Evolutionary conservation across 2,329 filamentous ascomycete species (phyloP).

Genomic region (Saccharata proteae): DNA sequence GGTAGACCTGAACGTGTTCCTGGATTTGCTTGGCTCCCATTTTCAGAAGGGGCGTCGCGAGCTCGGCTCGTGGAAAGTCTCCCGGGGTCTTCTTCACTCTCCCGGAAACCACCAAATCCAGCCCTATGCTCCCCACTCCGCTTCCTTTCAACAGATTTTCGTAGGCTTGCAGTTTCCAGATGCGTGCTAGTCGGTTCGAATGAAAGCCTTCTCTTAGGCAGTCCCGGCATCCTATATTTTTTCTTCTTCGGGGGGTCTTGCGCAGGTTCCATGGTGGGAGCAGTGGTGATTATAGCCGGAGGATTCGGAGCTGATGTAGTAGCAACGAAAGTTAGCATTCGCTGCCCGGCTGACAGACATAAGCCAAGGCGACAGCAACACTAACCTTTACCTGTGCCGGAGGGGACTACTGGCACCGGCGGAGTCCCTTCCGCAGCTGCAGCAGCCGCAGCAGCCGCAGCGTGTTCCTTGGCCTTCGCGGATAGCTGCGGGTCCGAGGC

Average conservation of each 20-base stretch:
- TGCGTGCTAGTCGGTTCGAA: slow-evolving; percentile 18
- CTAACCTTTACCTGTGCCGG: too few relatives aligned
- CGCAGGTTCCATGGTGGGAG: slow-evolving; percentile 51
- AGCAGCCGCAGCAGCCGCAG: slow-evolving; percentile 30
- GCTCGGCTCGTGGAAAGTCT: slow-evolving; percentile 49
- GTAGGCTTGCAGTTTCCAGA: too few relatives aligned
- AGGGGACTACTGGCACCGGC: slow-evolving; percentile 30
- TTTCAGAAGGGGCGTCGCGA: slow-evolving; percentile 40
- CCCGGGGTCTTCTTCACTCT: slow-evolving; percentile 27
- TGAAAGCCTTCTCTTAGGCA: slow-evolving; percentile 22
- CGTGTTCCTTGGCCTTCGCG: slow-evolving; percentile 58
- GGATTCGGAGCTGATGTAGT: too few relatives aligned
- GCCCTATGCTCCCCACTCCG: background rate
- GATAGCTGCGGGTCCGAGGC: slow-evolving; percentile 87
- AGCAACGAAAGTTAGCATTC: too few relatives aligned
- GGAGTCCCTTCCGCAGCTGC: slow-evolving; percentile 41
- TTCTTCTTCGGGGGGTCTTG: slow-evolving; percentile 15
- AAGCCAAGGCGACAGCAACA: slow-evolving; percentile 11
- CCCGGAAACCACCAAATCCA: background rate
- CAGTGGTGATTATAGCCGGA: slow-evolving; percentile 81
- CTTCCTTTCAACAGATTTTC: slow-evolving; percentile 26
- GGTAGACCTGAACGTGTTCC: slow-evolving; percentile 3
- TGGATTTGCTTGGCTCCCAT: slow-evolving; percentile 45
- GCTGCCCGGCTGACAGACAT: background rate
- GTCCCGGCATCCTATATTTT: slow-evolving; percentile 22